These are phyloP conservation scores for Calonectria naviculata DNA, from an alignment of 2,329 filamentous ascomycete species.

Conservation along the genomic window DNA sequence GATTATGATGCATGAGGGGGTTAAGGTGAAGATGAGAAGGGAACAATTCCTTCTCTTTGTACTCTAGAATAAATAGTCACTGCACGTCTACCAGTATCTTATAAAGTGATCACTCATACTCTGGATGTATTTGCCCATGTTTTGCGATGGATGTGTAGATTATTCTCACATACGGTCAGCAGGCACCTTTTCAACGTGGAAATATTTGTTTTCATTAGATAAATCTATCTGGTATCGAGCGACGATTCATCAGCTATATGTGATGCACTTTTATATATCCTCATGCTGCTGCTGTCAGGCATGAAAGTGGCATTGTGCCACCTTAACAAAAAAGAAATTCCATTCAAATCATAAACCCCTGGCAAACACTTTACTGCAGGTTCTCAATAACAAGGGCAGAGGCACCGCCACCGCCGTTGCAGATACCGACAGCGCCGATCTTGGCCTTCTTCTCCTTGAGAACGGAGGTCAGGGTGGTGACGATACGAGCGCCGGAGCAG, in stretches of 20 bases:
- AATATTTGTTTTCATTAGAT: conserved; percentile 29
- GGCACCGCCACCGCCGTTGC: conserved; percentile 97
- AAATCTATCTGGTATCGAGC: conserved; percentile 32
- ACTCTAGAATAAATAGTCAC: conserved; percentile 39
- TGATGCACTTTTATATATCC: conserved; percentile 29
- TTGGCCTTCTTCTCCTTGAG: conserved; percentile 91
- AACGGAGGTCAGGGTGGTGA: conserved; percentile 89
- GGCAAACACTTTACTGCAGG: conserved; percentile 58
- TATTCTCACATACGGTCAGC: background rate
- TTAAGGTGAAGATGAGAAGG: conserved; percentile 18
- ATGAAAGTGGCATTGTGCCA: conserved; percentile 24
- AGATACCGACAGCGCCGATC: conserved; percentile 94
- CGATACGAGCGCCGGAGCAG: conserved; percentile 92
- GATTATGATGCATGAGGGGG: conserved; percentile 15
- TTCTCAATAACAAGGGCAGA: conserved; percentile 92
- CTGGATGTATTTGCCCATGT: background rate
- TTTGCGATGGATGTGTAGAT: background rate
- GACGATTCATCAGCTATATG: conserved; percentile 31
- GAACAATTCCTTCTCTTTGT: conserved; percentile 30
- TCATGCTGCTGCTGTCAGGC: conserved; percentile 27
- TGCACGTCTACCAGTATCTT: conserved; percentile 21
- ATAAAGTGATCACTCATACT: background rate
- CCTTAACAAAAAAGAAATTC: conserved; percentile 7
- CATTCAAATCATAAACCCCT: conserved; percentile 38
- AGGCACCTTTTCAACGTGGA: background rate